phyloP scores from a whole-genome alignment of 108 stramenopile species.

The Stephanodiscus triporus region DNA sequence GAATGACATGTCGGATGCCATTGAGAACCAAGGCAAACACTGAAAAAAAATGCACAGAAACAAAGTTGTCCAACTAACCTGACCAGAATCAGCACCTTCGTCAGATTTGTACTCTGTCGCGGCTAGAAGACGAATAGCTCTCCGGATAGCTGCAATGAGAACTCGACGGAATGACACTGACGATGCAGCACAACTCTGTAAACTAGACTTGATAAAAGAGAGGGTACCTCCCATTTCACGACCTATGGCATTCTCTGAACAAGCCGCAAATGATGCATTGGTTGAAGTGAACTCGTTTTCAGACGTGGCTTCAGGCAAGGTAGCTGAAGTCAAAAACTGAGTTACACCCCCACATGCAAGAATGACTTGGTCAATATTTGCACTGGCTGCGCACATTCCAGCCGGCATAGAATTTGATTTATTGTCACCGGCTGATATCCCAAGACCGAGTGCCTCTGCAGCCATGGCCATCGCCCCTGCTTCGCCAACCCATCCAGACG shows the following conservation, averaged over 20 bases:
- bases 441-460: slow-evolving; percentile 87
- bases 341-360: slow-evolving; percentile 52
- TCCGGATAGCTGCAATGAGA: slow-evolving; percentile 60
- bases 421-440: slow-evolving; percentile 68
- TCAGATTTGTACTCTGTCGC: slow-evolving; percentile 67
- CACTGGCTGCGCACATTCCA: slow-evolving; percentile 43
- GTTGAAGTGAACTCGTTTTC: slow-evolving; percentile 24
- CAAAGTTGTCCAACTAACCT: slow-evolving; percentile 7
- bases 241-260: slow-evolving; percentile 67
- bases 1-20: background rate
- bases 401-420: slow-evolving; percentile 28
- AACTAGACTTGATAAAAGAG: slow-evolving; percentile 58
- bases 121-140: slow-evolving; percentile 68
- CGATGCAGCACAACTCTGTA: slow-evolving; percentile 62
- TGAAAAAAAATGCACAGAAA: background rate
- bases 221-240: slow-evolving; percentile 65
- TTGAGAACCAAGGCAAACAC: background rate
- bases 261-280: slow-evolving; percentile 49
- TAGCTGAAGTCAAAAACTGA: slow-evolving; percentile 60
- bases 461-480: slow-evolving; percentile 90
- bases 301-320: slow-evolving; percentile 10
- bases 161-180: slow-evolving; percentile 60
- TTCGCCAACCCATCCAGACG: slow-evolving; percentile 83
- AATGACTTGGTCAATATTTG: slow-evolving; percentile 46
- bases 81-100: slow-evolving; percentile 43